These are phyloP conservation scores for Puccinia coronata DNA, from an alignment of 1,284 basidiomycete genomes.

Conservation along the genomic window DNA sequence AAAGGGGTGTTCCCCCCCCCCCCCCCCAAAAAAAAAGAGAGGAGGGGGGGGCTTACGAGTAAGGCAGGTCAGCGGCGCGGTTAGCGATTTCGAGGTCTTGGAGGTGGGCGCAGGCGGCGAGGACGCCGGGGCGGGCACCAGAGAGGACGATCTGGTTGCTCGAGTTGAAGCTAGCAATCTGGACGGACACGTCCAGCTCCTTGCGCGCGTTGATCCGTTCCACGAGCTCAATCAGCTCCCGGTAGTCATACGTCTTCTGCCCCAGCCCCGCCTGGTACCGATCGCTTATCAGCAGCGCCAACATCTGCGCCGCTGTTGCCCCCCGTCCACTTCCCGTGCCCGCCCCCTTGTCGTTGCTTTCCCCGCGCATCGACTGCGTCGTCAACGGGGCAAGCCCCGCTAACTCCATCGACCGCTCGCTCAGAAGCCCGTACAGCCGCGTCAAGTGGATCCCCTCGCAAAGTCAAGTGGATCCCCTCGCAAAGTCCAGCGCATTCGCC, in stretches of 20 bases:
- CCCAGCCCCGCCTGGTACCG: conserved; percentile 14
- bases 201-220: conserved; percentile 47
- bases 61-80: conserved; percentile 57
- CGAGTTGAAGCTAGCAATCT: conserved; percentile 58
- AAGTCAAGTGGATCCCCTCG: too few species aligned
- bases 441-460: conserved; percentile 56
- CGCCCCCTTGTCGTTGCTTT: conserved; percentile 33
- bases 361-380: conserved; percentile 52
- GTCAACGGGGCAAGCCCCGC: conserved; percentile 51
- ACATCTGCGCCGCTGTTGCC: conserved; percentile 53
- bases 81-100: conserved; percentile 54
- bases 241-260: conserved; percentile 34
- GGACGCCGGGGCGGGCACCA: conserved; percentile 55
- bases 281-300: conserved; percentile 54
- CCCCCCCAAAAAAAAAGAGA: background rate
- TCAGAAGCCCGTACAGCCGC: conserved; percentile 56
- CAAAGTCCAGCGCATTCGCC: conserved; percentile 54
- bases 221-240: conserved; percentile 54
- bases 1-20: background rate
- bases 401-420: conserved; percentile 51
- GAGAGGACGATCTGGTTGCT: conserved; percentile 56
- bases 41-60: conserved; percentile 52
- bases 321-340: background rate
- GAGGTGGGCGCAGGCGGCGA: conserved; percentile 54
- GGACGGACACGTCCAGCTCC: conserved; percentile 52